A percentile compares a stretch with the other conserved stretches of the same genome.
These are phyloP conservation scores for Hygrophorus russula DNA, from an alignment of 768 basidiomycete species.

Conservation along the genomic window DNA sequence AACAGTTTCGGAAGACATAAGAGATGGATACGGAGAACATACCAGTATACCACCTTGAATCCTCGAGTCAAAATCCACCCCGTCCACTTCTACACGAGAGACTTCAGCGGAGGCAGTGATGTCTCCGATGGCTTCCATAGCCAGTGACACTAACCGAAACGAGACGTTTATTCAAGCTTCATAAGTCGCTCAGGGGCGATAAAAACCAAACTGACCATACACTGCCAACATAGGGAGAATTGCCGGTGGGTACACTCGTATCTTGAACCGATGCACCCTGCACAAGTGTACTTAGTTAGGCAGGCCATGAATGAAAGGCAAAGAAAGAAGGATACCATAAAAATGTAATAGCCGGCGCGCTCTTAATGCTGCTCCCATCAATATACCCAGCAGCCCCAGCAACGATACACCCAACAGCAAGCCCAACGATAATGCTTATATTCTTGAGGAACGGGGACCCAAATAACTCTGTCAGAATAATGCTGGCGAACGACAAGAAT, in stretches of 20 bases:
- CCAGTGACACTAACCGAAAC: conserved; percentile 40
- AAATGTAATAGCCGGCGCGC: conserved; percentile 73
- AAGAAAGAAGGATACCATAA: conserved; percentile 36
- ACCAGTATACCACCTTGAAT: conserved; percentile 78
- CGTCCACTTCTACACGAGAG: conserved; percentile 61
- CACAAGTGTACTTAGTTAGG: too few species aligned
- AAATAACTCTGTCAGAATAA: conserved; percentile 72
- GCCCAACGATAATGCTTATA: conserved; percentile 63
- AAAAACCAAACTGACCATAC: too few species aligned
- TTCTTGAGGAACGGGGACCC: conserved; percentile 83
- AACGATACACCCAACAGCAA: conserved; percentile 72
- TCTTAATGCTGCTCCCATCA: conserved; percentile 47
- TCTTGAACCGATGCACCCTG: too few species aligned
- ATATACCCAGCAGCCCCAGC: conserved; percentile 75
- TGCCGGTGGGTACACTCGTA: too few species aligned
- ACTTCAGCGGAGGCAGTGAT: conserved; percentile 78
- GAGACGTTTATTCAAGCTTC: neutral
- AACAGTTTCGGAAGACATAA: neutral
- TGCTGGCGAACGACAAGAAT: conserved; percentile 69
- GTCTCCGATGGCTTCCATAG: conserved; percentile 83
- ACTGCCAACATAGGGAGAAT: too few species aligned
- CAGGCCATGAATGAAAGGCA: too few species aligned
- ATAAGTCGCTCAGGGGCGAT: too few species aligned
- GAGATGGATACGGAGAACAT: conserved; percentile 17
- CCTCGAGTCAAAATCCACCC: conserved; percentile 66